These are phyloP conservation scores for Nicotiana tomentosiformis DNA, from an alignment of 257 asterid species.

Conservation along the genomic window DNA sequence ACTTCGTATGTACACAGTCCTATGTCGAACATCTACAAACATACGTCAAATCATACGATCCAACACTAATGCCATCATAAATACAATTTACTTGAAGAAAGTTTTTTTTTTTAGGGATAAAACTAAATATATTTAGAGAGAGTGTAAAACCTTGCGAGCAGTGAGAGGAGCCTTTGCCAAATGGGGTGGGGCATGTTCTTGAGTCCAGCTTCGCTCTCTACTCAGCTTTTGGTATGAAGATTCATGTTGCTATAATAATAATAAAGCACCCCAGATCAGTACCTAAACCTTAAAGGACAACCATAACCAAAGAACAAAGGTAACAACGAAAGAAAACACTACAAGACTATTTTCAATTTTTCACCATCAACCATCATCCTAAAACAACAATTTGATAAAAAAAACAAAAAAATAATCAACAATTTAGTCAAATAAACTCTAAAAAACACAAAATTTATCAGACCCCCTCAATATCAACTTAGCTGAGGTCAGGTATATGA, in stretches of 20 bases:
- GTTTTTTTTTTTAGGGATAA: background rate
- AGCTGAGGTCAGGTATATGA: background rate
- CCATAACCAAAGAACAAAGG: background rate
- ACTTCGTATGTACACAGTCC: slow-evolving; percentile 15
- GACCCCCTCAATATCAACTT: background rate
- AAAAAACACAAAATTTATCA: background rate
- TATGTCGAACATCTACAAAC: slow-evolving; percentile 2
- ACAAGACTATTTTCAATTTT: background rate
- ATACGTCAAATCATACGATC: background rate
- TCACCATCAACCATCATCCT: background rate
- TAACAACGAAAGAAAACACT: background rate
- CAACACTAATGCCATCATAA: slow-evolving; percentile 6
- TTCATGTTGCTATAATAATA: slow-evolving; percentile 67
- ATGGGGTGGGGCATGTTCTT: slow-evolving; percentile 48
- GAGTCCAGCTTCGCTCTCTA: slow-evolving; percentile 48
- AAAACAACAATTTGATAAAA: background rate
- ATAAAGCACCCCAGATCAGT: slow-evolving; percentile 27
- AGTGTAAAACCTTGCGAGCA: slow-evolving; percentile 51
- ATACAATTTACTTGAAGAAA: slow-evolving; percentile 9
- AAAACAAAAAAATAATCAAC: background rate
- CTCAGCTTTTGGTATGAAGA: slow-evolving; percentile 50
- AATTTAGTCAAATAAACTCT: background rate
- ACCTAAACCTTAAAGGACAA: slow-evolving; percentile 6
- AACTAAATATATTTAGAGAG: background rate
- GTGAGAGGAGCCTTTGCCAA: slow-evolving; percentile 38